Conservation (phyloP, 257 asterid genomes). For the Knoxia roxburghii region DNA sequence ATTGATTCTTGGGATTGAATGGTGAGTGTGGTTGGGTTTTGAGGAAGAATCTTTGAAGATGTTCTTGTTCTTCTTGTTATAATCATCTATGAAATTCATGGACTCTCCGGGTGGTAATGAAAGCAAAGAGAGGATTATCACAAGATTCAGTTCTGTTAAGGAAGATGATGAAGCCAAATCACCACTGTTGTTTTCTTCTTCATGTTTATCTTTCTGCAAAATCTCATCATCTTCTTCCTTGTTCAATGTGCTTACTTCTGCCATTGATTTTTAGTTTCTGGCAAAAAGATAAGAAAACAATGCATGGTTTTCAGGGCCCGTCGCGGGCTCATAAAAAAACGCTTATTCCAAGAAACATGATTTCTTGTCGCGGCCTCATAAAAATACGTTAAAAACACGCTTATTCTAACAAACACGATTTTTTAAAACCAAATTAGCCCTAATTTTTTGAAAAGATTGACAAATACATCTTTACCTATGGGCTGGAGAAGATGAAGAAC, state of each 20-base stretch:
- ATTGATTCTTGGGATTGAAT: not conserved
- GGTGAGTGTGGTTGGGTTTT: not conserved
- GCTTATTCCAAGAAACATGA: too few species aligned
- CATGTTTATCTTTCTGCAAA: conserved; percentile 4
- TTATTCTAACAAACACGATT: too few species aligned
- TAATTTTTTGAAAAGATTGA: too few species aligned
- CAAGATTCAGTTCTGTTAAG: conserved; percentile 36
- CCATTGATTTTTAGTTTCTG: conserved; percentile 12
- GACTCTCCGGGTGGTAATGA: conserved; percentile 27
- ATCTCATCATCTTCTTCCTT: not conserved
- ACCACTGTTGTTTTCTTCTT: conserved; percentile 6
- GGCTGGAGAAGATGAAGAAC: not conserved
- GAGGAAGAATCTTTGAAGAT: not conserved
- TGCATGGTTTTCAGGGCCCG: too few species aligned
- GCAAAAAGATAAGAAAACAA: not conserved
- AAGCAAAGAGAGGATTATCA: conserved; percentile 38
- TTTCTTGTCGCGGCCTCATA: too few species aligned
- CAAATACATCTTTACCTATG: too few species aligned
- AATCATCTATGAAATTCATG: conserved; percentile 1
- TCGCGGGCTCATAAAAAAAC: too few species aligned
- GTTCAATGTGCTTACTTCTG: conserved; percentile 10
- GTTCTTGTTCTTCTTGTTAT: not conserved
- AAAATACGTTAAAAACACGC: too few species aligned
- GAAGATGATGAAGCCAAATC: not conserved
- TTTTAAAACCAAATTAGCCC: too few species aligned